A percentile compares a stretch with the other conserved stretches of the same genome.
These are phyloP conservation scores for Trichoderma sp. DNA, from an alignment of 2,329 filamentous ascomycete species.

Conservation along the genomic window DNA sequence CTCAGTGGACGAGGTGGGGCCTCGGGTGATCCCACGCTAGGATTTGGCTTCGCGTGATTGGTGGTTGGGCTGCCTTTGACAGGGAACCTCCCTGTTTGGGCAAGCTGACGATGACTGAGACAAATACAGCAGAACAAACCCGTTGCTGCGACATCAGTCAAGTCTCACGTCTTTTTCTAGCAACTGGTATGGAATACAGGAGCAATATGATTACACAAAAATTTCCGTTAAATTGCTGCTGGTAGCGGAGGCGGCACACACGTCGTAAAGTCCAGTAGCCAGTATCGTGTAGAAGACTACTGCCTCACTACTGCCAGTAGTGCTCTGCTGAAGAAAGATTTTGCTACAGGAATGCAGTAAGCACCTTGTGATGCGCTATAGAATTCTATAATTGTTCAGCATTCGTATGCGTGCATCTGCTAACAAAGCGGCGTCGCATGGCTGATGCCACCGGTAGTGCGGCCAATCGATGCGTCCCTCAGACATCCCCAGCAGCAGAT, in stretches of 20 bases:
- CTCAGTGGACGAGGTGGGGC: constrained; percentile 26
- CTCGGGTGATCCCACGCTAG: constrained; percentile 24
- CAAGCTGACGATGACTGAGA: constrained; percentile 25
- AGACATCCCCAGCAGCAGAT: constrained; percentile 9
- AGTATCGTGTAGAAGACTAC: not conserved
- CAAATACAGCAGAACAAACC: constrained; percentile 14
- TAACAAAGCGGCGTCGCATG: constrained; percentile 4
- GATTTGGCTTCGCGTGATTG: constrained; percentile 1
- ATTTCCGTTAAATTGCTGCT: not conserved
- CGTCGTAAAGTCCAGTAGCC: not conserved
- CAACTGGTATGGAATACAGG: not conserved
- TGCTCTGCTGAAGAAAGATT: not conserved
- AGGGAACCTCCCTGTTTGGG: constrained; percentile 9
- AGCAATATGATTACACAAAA: not conserved
- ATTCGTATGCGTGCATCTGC: not conserved
- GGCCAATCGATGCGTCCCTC: constrained; percentile 13
- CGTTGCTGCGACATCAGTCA: not conserved
- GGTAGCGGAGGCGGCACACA: not conserved
- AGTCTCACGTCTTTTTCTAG: not conserved
- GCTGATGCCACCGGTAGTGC: not conserved
- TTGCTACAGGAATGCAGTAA: constrained; percentile 3
- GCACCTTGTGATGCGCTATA: constrained; percentile 14
- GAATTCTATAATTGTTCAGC: not conserved
- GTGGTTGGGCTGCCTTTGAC: not conserved
- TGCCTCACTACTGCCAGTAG: no score